These are phyloP conservation scores for Boletus reticuloceps DNA, from an alignment of 768 basidiomycete genomes.

Conservation along the genomic window DNA sequence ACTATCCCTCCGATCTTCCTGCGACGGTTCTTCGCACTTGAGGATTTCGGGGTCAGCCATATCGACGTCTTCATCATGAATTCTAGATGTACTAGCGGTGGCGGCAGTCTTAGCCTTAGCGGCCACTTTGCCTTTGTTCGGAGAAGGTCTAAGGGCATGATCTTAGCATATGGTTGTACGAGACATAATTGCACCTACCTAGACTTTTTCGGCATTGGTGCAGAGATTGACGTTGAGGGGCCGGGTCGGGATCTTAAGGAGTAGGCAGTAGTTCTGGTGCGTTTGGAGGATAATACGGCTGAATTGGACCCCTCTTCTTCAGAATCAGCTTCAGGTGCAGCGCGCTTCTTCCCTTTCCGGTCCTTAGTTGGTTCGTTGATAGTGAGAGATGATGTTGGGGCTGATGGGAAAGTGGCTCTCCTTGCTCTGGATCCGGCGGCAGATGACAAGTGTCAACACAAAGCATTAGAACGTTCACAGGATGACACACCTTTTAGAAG, in stretches of 20 bases:
- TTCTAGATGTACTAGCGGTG: conserved; percentile 59
- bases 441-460: conserved; percentile 28
- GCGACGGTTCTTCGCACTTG: conserved; percentile 42
- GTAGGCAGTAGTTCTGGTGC: conserved; percentile 58
- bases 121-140: conserved; percentile 58
- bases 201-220: conserved; percentile 74
- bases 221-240: conserved; percentile 38
- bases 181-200: conserved; percentile 40
- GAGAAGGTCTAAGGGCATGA: conserved; percentile 39
- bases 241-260: conserved; percentile 62
- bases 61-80: conserved; percentile 70
- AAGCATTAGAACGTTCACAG: conserved; percentile 29
- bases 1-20: conserved; percentile 46
- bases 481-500: conserved; percentile 60
- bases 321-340: conserved; percentile 63
- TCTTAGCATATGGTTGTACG: conserved; percentile 9
- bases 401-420: conserved; percentile 47
- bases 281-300: conserved; percentile 52
- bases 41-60: conserved; percentile 66
- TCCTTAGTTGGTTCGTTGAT: conserved; percentile 79
- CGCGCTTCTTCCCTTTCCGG: conserved; percentile 91
- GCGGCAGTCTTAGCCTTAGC: conserved; percentile 56
- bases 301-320: conserved; percentile 61
- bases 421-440: conserved; percentile 49
- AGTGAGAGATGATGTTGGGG: conserved; percentile 43